Conservation (phyloP, 2,329 filamentous ascomycete genomes). For the Fusarium phyllophilum region DNA sequence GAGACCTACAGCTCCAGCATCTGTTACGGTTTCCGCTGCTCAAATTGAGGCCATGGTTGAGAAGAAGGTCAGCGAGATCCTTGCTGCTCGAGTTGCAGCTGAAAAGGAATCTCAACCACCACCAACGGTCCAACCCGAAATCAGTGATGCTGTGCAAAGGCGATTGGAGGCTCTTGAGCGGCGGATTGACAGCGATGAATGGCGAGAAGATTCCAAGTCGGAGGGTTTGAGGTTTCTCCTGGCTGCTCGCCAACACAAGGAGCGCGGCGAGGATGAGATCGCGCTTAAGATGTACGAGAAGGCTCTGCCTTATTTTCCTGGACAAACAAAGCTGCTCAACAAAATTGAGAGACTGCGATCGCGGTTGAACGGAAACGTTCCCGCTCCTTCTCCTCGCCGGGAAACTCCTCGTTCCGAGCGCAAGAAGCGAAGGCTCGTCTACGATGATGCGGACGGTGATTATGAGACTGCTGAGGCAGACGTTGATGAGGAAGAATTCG, state of each 20-base stretch:
- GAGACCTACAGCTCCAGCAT: constrained; percentile 41
- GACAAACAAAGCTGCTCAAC: constrained; percentile 78
- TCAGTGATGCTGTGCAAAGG: constrained; percentile 81
- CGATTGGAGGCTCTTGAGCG: constrained; percentile 86
- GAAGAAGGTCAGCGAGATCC: constrained; percentile 88
- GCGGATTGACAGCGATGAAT: constrained; percentile 75
- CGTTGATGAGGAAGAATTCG: constrained; percentile 52
- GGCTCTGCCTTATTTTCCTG: constrained; percentile 85
- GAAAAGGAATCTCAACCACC: constrained; percentile 51
- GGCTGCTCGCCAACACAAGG: constrained; percentile 92
- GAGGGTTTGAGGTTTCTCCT: constrained; percentile 87
- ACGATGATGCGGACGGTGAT: constrained; percentile 52
- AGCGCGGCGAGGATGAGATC: constrained; percentile 79
- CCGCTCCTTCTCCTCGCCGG: constrained; percentile 22
- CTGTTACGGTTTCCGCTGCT: constrained; percentile 69
- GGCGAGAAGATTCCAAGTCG: constrained; percentile 75
- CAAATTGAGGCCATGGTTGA: constrained; percentile 93
- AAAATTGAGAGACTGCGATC: constrained; percentile 73
- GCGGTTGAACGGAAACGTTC: constrained; percentile 55
- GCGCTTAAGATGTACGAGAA: constrained; percentile 88
- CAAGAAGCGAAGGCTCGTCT: constrained; percentile 45
- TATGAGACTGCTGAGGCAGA: constrained; percentile 56
- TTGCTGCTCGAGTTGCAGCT: constrained; percentile 75
- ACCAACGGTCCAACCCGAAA: constrained; percentile 55
- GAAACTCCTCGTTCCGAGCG: constrained; percentile 42